Evolutionary conservation across 768 basidiomycete genomes (phyloP).

Genomic region (Boletus tomentosulus): DNA sequence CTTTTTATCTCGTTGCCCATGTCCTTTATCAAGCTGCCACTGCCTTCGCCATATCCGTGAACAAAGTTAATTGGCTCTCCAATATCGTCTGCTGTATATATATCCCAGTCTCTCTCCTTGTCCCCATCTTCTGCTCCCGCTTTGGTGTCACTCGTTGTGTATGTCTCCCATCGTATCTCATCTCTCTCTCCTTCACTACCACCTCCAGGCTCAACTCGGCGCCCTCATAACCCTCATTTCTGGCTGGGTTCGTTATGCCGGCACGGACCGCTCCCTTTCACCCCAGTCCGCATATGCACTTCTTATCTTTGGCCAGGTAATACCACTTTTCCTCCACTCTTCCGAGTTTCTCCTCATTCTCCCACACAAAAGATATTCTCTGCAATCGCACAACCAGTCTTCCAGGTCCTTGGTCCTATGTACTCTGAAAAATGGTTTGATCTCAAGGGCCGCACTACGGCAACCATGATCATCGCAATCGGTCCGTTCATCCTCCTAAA

Average conservation of each 20-base stretch:
- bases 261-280: constrained; percentile 53
- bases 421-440: constrained; percentile 87
- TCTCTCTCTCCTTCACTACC: background rate
- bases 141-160: constrained; percentile 65
- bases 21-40: constrained; percentile 41
- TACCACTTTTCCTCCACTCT: background rate
- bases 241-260: constrained; percentile 76
- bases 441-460: constrained; percentile 69
- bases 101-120: constrained; percentile 54
- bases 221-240: constrained; percentile 51
- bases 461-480: constrained; percentile 58
- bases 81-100: constrained; percentile 62
- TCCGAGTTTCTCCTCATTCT: background rate
- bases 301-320: constrained; percentile 67
- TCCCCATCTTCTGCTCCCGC: constrained; percentile 54
- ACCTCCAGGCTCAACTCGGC: constrained; percentile 58
- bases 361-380: constrained; percentile 47
- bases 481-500: constrained; percentile 25
- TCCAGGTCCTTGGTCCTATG: constrained; percentile 73
- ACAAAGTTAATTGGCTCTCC: constrained; percentile 78
- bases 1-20: background rate
- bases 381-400: constrained; percentile 64
- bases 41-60: constrained; percentile 65
- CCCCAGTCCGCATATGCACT: constrained; percentile 55
- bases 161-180: constrained; percentile 24